Percentiles rank a stretch among this genome's conserved stretches.
These are phyloP conservation scores for Begonia peltatifolia DNA, from an alignment of 306 rosid species.

Conservation along the genomic window DNA sequence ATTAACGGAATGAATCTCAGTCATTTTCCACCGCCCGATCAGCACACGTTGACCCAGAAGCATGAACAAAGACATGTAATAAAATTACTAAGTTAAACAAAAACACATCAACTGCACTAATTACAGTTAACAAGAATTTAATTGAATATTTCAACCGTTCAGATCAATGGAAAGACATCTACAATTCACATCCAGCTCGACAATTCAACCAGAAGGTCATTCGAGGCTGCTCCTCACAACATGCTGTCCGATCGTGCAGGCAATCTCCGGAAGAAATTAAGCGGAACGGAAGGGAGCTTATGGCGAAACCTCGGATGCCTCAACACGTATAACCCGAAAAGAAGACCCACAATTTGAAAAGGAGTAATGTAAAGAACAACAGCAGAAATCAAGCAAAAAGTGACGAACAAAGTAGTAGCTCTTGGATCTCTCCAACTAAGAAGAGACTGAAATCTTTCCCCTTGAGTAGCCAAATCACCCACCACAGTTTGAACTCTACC, in stretches of 20 bases:
- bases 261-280: background rate
- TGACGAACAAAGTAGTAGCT: background rate
- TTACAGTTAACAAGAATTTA: background rate
- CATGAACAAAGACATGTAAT: too few relatives aligned
- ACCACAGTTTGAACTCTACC: background rate
- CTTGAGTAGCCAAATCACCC: background rate
- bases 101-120: background rate
- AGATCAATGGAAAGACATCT: too few relatives aligned
- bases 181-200: background rate
- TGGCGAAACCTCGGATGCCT: background rate
- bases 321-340: background rate
- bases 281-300: background rate
- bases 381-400: background rate
- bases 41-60: too few relatives aligned
- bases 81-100: too few relatives aligned
- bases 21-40: too few relatives aligned
- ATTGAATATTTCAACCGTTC: background rate
- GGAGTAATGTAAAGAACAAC: background rate
- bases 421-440: background rate
- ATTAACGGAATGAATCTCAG: too few relatives aligned
- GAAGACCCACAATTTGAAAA: background rate
- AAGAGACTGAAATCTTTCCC: background rate
- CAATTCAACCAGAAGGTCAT: too few relatives aligned
- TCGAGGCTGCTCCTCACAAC: slow-evolving; percentile 20
- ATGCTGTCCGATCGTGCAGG: slow-evolving; percentile 57